Conservation (phyloP, 2,329 filamentous ascomycete species). For the Allantophomopsis cytisporea region DNA sequence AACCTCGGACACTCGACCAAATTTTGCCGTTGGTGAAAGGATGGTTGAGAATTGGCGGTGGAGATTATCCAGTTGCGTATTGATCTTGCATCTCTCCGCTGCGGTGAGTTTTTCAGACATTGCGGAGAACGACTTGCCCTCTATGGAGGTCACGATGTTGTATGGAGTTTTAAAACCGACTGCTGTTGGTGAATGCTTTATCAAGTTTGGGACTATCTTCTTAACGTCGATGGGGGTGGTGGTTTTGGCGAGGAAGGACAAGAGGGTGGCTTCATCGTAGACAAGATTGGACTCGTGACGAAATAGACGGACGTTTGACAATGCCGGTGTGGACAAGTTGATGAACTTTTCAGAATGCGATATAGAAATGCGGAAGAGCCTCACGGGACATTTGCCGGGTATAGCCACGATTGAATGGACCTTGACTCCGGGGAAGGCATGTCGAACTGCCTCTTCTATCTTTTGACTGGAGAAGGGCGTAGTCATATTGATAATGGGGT, state of each 20-base stretch:
- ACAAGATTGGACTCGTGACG: constrained; percentile 16
- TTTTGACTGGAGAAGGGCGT: too few species aligned
- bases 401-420: too few species aligned
- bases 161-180: constrained; percentile 17
- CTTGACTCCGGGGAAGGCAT: too few species aligned
- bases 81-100: constrained; percentile 10
- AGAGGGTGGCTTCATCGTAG: constrained; percentile 15
- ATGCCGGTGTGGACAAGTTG: too few species aligned
- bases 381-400: too few species aligned
- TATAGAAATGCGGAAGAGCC: too few species aligned
- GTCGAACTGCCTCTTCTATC: too few species aligned
- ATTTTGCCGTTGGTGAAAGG: constrained; percentile 14
- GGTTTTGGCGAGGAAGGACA: constrained; percentile 11
- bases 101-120: constrained; percentile 12
- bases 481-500: too few species aligned
- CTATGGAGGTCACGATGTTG: constrained; percentile 12
- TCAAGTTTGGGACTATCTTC: constrained; percentile 12
- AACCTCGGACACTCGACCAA: constrained; percentile 14
- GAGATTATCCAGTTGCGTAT: constrained; percentile 15
- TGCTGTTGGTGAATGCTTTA: constrained; percentile 17
- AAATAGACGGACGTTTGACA: constrained; percentile 8
- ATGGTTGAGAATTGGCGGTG: constrained; percentile 12
- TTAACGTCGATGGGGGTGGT: too few species aligned
- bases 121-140: constrained; percentile 12
- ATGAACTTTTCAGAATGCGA: too few species aligned